Base-by-base conservation (phyloP, 768 basidiomycete genomes). In the Rhizopogon rudus region DNA sequence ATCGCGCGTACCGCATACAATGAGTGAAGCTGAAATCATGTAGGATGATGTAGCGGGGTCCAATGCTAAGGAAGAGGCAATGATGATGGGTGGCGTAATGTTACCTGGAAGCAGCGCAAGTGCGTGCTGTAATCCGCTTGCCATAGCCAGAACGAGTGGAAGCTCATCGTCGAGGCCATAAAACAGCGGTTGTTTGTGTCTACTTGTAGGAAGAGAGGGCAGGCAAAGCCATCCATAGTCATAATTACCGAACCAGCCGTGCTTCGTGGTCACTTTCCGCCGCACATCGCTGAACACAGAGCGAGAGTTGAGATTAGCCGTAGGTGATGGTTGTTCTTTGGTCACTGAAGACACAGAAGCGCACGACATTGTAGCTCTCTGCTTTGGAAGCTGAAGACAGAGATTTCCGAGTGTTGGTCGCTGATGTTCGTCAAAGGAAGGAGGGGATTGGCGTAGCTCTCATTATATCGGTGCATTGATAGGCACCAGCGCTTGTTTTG, bases 221-320 rank as follows among this genome's bases (percentile, higher is more conserved):
- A 75, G 79, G 65, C 89, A 91, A 52, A 91, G 77, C 81, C 82
- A 86, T 7, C 72, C 77, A 63, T 88, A 92, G 71, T 92, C 82
- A 64, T 91, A 93, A 65, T 87, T 86, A 0, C 91, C 91, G n/a
- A 92, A 54, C 91, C 91, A 93, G 7, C 90, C 89, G 43, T 85
- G 72, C 58, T 69, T 73, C 2, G 80, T 79, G 4, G 78, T 77
- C 46, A 79, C 31, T 64, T 79, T 80, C 40, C 53, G 63, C 16
- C 61, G 63, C 33, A 72, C 37, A 37, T 51, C 31, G 7, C 53
- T 42, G 1, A 52, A 55, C 12, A 33, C 29, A 9, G 61, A 53
- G n/a, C 25, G 54, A 3, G 52, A 40, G 44, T 20, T 46, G 7
- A 58, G 67, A 13, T 44, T 56, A 6, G 51, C 61, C 22, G 51